Evolutionary conservation across 2,329 filamentous ascomycete genomes (phyloP).

Genomic region (Fusarium pseudograminearum): DNA sequence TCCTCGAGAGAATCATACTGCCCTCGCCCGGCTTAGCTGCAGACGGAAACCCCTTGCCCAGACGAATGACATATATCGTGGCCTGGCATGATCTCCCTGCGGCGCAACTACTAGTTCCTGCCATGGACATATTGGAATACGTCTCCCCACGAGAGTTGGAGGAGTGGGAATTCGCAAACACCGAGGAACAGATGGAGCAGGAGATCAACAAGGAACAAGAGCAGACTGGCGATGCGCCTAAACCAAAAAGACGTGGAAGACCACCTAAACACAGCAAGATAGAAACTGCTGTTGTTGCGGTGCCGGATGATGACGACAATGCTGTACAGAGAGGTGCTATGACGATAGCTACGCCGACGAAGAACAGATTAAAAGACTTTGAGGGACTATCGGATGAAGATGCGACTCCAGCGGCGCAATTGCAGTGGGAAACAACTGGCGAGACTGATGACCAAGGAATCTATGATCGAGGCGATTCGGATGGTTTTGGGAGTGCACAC

Average conservation of each 20-base stretch:
- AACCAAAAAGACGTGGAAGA: conserved; percentile 44
- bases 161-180: conserved; percentile 64
- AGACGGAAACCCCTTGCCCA: conserved; percentile 54
- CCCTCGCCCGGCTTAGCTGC: conserved; percentile 51
- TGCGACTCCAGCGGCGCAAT: conserved; percentile 46
- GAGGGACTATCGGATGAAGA: conserved; percentile 50
- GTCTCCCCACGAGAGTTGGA: conserved; percentile 69
- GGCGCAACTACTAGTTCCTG: conserved; percentile 60
- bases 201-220: conserved; percentile 51
- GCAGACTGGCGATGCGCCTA: conserved; percentile 30
- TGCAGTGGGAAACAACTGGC: conserved; percentile 41
- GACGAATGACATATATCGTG: conserved; percentile 66
- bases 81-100: conserved; percentile 66
- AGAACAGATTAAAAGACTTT: conserved; percentile 49
- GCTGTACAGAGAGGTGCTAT: conserved; percentile 50
- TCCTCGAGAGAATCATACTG: conserved; percentile 65
- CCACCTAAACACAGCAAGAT: conserved; percentile 51
- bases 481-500: background rate
- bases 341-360: conserved; percentile 54
- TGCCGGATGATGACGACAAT: conserved; percentile 42
- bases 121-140: conserved; percentile 66
- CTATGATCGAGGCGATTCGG: background rate
- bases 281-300: conserved; percentile 49
- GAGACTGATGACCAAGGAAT: conserved; percentile 2
- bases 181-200: conserved; percentile 58